Evolutionary conservation across 169 alveolate species (phyloP), one percentile per base, ranked within the genome.

Genomic region (Babesia gibsoni): DNA sequence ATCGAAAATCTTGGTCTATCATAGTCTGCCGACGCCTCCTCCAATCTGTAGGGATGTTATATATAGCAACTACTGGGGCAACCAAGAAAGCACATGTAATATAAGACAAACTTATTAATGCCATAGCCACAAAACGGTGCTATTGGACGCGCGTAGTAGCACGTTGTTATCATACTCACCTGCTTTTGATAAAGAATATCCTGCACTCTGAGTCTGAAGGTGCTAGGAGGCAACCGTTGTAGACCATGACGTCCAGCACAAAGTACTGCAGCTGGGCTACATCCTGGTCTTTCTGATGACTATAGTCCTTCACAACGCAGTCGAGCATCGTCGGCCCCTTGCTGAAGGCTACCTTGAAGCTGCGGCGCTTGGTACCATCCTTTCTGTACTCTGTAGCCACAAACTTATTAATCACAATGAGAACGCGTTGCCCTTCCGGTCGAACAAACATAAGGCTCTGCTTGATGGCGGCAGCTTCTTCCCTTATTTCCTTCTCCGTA

Each of bases 251-350:
- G 27, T 78, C 87, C 37, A 58, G 29, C 10, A 78, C 83, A 45
- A 27, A 78, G 35, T 67, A 78, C 35, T 35, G 14, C 52, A 70
- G 33, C 30, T 43, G 23, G 37, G 23, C 23, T 6, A 9, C 43
- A 7, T 20, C 23, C 32, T 4, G 5, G 2, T 69, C 22, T 8
- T 12, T 30, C 4, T 22, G 30, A 8, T 58, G 6, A 3, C 29
- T 42, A 16, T 42, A 29, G 25, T 72, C 75, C 37, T 57, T 50
- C 12, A 77, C 67, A 22, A 78, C 74, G 45, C 81, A 66, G 29
- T 78, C 87, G 50, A 78, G 73, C 0, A 78, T 27, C 0, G 87
- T 78, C 29, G 75, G 83, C 18, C 87, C 87, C 57, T 68, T 72
- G 37, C 59, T 59, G 32, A 78, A 67, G n/a, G 52, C 41, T 14